A percentile compares a stretch with the other conserved stretches of the same genome.
phyloP scores from a whole-genome alignment of 768 basidiomycete genomes.

The Hypholoma fasciculare region DNA sequence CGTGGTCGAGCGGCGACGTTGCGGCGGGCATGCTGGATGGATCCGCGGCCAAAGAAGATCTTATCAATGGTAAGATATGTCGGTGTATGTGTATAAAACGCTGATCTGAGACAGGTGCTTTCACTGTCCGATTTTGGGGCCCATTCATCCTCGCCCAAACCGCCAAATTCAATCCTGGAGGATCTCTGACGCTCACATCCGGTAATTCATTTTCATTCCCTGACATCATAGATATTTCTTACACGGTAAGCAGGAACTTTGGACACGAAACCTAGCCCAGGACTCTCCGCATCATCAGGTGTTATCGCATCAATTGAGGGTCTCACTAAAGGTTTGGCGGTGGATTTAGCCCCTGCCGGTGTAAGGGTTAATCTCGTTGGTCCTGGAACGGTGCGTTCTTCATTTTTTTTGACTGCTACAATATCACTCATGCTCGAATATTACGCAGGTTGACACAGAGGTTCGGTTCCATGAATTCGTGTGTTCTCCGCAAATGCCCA shows the following conservation, averaged over 20 bases:
- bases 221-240: not conserved
- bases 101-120: not conserved
- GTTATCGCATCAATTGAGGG: not conserved
- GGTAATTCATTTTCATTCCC: not conserved
- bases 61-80: too few relatives aligned
- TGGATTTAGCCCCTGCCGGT: conserved; percentile 2
- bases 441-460: not conserved
- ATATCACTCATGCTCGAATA: too few relatives aligned
- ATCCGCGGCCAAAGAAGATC: not conserved
- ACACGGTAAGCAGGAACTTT: not conserved
- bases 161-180: conserved; percentile 3
- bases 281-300: not conserved
- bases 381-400: not conserved
- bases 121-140: conserved; percentile 7
- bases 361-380: conserved; percentile 1
- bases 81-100: too few relatives aligned
- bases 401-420: not conserved
- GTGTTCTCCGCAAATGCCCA: too few relatives aligned
- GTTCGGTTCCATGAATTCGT: not conserved
- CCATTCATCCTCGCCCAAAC: not conserved
- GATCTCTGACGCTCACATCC: conserved; percentile 1
- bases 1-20: conserved; percentile 2
- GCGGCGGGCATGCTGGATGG: not conserved
- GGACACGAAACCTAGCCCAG: not conserved
- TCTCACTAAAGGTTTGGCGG: not conserved